A percentile compares a stretch with the other conserved stretches of the same genome.
These are phyloP conservation scores for Pelargonium nanum DNA, from an alignment of 345 rosid genomes.

Conservation along the genomic window DNA sequence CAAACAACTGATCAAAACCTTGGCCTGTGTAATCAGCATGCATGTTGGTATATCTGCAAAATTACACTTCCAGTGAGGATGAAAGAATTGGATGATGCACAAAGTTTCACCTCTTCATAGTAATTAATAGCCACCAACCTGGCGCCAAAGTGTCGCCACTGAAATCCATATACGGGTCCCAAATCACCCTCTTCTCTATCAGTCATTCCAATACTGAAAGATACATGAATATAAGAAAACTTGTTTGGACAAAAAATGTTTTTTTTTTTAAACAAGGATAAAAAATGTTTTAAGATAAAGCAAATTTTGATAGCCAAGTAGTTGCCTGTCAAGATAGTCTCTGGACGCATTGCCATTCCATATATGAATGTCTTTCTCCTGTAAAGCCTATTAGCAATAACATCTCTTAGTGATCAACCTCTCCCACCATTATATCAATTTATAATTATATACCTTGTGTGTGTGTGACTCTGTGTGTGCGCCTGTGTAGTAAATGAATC, in stretches of 20 bases:
- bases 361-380: constrained; percentile 23
- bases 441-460: not conserved
- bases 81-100: not conserved
- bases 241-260: too few relatives aligned
- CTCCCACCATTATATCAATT: not conserved
- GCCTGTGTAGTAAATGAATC: too few relatives aligned
- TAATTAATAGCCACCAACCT: constrained; percentile 32
- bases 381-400: constrained; percentile 14
- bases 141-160: constrained; percentile 99
- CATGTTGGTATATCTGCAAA: constrained; percentile 77
- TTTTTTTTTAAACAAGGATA: too few relatives aligned
- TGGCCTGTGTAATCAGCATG: constrained; percentile 88
- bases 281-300: too few relatives aligned
- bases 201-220: constrained; percentile 55
- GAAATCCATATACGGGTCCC: constrained; percentile 97
- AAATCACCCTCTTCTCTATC: constrained; percentile 91
- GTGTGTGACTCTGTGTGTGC: not conserved
- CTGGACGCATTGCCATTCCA: constrained; percentile 63
- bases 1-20: constrained; percentile 90
- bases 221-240: too few relatives aligned
- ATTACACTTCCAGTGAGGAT: not conserved
- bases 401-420: not conserved
- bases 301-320: not conserved
- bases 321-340: constrained; percentile 31
- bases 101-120: constrained; percentile 1